phyloP scores from a whole-genome alignment of 2,329 filamentous ascomycete species.

The Xylaria sp. region DNA sequence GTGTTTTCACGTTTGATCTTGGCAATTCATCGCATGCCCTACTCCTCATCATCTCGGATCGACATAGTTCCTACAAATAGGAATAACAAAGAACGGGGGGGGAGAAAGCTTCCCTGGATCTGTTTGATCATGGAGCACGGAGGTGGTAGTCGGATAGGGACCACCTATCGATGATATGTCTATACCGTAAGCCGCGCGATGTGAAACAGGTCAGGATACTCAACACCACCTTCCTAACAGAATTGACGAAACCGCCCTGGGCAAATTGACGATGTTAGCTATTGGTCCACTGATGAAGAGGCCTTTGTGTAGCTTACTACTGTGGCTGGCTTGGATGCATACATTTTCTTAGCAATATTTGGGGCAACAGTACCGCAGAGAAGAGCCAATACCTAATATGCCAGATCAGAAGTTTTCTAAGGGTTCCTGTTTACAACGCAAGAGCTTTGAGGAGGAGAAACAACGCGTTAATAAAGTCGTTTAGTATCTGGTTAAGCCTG shows the following conservation, averaged over 20 bases:
- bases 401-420: background rate
- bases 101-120: slow-evolving; percentile 5
- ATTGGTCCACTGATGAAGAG: background rate
- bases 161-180: slow-evolving; percentile 1
- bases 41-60: slow-evolving; percentile 37
- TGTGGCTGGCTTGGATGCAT: background rate
- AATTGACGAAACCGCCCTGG: background rate
- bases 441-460: background rate
- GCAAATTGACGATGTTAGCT: background rate
- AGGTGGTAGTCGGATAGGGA: background rate
- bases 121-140: slow-evolving; percentile 1
- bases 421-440: background rate
- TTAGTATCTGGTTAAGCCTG: background rate
- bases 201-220: background rate
- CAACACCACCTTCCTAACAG: background rate
- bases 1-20: background rate
- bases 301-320: background rate
- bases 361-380: background rate
- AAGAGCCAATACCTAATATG: background rate
- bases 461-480: background rate
- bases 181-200: slow-evolving; percentile 5
- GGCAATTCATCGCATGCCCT: slow-evolving; percentile 3
- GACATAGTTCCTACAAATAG: slow-evolving; percentile 30
- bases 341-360: no score
- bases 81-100: slow-evolving; percentile 1